Evolutionary conservation across 768 basidiomycete genomes (phyloP).

Genomic region (Agaricus sinodeliciosus): DNA sequence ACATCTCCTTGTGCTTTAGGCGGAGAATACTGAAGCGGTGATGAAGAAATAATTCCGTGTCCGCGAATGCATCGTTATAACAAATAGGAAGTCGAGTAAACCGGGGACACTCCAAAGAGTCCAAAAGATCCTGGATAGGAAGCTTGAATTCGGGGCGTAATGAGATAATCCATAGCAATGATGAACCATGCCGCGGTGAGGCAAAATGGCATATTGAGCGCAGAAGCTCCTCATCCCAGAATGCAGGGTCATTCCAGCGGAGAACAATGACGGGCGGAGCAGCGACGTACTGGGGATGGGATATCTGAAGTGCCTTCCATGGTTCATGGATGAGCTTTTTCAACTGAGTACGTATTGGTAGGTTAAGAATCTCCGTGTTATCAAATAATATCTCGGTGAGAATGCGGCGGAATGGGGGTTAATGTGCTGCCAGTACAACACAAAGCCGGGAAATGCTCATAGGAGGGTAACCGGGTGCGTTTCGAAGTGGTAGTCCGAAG

Average conservation of each 20-base stretch:
- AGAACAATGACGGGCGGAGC: background rate
- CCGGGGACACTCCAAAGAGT: too few species aligned
- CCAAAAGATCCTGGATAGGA: background rate
- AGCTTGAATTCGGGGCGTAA: too few species aligned
- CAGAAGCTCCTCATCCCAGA: background rate
- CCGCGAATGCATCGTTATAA: background rate
- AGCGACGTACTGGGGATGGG: constrained; percentile 1
- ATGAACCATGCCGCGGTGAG: background rate
- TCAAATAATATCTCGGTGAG: constrained; percentile 14
- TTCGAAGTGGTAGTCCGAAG: background rate
- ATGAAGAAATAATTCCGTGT: background rate
- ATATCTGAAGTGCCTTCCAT: constrained; percentile 9
- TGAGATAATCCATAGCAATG: background rate
- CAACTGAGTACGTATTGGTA: constrained; percentile 16
- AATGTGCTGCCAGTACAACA: constrained; percentile 12
- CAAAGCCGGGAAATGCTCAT: constrained; percentile 7
- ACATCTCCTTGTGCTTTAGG: background rate
- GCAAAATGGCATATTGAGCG: background rate
- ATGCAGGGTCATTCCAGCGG: background rate
- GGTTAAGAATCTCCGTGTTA: constrained; percentile 16
- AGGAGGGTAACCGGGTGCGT: constrained; percentile 8
- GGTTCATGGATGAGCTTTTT: constrained; percentile 18
- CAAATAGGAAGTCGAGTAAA: background rate
- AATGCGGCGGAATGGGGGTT: constrained; percentile 12
- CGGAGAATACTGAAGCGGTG: background rate